Conservation (phyloP, 768 basidiomycete genomes). For the Mrakia hoshinonis region DNA sequence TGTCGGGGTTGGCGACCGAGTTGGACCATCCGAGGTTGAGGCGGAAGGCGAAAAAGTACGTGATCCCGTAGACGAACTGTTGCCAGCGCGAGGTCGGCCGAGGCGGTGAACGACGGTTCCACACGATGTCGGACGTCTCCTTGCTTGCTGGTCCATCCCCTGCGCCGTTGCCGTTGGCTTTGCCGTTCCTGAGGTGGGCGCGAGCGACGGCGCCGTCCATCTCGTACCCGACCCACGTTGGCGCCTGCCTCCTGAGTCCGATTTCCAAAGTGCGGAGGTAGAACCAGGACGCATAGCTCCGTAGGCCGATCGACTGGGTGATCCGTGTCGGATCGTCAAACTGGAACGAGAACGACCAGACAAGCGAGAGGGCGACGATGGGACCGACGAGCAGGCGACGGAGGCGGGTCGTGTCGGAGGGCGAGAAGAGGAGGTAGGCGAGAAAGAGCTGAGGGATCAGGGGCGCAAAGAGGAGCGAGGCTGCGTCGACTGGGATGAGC, state of each 20-base stretch:
- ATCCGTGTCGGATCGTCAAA: background rate
- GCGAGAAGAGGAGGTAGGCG: slow-evolving; percentile 2
- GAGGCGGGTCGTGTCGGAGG: background rate
- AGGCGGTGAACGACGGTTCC: too few relatives aligned
- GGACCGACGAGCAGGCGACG: background rate
- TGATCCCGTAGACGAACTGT: background rate
- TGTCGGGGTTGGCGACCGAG: background rate
- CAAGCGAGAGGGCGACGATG: background rate
- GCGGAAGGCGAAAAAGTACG: background rate
- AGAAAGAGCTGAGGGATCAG: background rate
- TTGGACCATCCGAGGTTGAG: slow-evolving; percentile 1
- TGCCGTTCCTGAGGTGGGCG: background rate
- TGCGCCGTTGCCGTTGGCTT: background rate
- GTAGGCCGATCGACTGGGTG: background rate
- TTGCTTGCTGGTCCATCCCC: background rate
- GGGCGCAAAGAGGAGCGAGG: background rate
- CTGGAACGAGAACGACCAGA: background rate
- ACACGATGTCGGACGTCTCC: background rate
- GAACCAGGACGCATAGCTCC: background rate
- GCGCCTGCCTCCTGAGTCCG: background rate
- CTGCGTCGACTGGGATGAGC: background rate
- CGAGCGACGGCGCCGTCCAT: background rate
- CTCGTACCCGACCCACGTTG: background rate
- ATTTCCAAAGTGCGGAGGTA: background rate
- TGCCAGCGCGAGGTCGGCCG: background rate